Evolutionary conservation across 2,329 filamentous ascomycete species (phyloP).

Genomic region (Saccharata proteae): DNA sequence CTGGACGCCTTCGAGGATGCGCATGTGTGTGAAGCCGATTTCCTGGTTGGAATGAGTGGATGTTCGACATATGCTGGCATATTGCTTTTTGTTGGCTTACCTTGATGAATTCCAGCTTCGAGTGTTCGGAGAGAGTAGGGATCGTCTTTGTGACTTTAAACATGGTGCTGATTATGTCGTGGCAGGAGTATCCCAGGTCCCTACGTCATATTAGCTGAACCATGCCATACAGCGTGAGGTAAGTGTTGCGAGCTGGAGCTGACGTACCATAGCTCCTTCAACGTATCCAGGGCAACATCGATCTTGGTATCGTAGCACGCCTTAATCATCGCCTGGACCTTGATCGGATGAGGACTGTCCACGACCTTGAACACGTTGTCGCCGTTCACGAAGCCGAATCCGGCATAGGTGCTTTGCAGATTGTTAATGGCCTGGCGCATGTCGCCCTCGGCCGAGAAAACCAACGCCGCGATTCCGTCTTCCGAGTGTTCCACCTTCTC

Average conservation of each 20-base stretch:
- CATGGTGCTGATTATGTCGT: conserved; percentile 99
- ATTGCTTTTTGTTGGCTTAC: too few species aligned
- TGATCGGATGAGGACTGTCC: conserved; percentile 92
- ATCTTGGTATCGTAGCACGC: conserved; percentile 88
- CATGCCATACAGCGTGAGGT: neutral
- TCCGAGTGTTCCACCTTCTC: conserved; percentile 86
- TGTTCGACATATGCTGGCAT: conserved; percentile 2
- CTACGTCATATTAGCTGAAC: conserved; percentile 24
- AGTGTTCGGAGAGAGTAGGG: conserved; percentile 79
- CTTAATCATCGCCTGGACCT: conserved; percentile 97
- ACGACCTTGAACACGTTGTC: conserved; percentile 98
- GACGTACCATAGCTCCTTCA: conserved; percentile 75
- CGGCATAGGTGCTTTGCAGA: conserved; percentile 81
- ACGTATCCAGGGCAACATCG: conserved; percentile 69
- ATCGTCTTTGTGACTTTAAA: conserved; percentile 97
- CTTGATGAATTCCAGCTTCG: conserved; percentile 93
- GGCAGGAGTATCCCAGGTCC: conserved; percentile 88
- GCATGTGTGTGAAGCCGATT: conserved; percentile 99
- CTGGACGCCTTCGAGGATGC: conserved; percentile 94
- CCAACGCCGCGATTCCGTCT: conserved; percentile 86
- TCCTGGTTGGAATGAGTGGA: conserved; percentile 36
- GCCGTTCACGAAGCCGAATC: conserved; percentile 92
- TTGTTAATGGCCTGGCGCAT: conserved; percentile 99
- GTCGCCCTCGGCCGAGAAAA: conserved; percentile 94
- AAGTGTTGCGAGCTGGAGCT: neutral